A percentile compares a stretch with the other conserved stretches of the same genome.
phyloP scores from a whole-genome alignment of 345 rosid species.

The Eucalyptus victrix region DNA sequence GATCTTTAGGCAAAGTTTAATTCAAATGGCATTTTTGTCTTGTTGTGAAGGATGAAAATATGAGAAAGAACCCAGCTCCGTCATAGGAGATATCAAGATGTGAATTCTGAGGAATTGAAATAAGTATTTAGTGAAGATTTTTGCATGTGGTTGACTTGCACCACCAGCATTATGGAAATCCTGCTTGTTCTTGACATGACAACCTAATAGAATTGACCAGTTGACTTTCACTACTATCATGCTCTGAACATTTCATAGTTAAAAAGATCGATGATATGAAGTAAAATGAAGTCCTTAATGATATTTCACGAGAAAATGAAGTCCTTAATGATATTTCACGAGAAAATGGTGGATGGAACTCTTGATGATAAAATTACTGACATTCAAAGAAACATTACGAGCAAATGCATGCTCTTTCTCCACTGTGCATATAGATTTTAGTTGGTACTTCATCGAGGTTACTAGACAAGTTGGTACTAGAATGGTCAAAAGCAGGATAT shows the following conservation, averaged over 20 bases:
- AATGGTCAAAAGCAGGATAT: background rate
- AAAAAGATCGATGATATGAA: background rate
- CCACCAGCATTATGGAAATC: background rate
- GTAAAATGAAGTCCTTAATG: background rate
- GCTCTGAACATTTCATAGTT: background rate
- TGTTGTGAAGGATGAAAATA: background rate
- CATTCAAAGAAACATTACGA: background rate
- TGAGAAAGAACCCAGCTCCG: background rate
- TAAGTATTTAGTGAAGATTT: background rate
- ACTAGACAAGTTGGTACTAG: background rate
- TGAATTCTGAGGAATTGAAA: background rate
- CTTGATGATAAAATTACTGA: background rate
- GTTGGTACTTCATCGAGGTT: background rate
- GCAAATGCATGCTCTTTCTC: background rate
- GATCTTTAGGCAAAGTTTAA: background rate
- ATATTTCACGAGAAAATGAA: background rate
- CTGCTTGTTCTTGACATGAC: background rate
- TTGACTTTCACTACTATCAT: background rate
- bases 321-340: background rate
- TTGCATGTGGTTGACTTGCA: background rate
- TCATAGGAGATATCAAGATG: background rate
- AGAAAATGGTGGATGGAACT: background rate
- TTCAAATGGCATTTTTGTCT: background rate
- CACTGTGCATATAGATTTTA: background rate
- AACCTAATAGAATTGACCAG: background rate